These are phyloP conservation scores for Leptosphaerulina australis DNA, from an alignment of 2,329 filamentous ascomycete species.

Conservation along the genomic window DNA sequence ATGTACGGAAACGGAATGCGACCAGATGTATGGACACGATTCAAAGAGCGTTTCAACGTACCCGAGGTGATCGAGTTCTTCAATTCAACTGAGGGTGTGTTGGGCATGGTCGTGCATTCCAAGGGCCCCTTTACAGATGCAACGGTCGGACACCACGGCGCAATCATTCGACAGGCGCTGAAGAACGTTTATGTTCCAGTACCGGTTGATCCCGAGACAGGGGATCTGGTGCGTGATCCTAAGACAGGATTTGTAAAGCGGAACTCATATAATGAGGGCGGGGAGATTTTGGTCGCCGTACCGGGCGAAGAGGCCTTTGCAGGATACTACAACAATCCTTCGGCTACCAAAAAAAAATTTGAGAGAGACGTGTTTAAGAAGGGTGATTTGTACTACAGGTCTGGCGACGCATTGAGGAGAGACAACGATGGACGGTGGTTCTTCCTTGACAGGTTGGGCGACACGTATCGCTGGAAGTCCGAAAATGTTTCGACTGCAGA, in stretches of 20 bases:
- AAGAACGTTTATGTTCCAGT: conserved; percentile 67
- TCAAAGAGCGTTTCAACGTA: conserved; percentile 67
- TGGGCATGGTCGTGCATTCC: conserved; percentile 60
- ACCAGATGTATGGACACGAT: conserved; percentile 70
- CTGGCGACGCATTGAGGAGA: conserved; percentile 52
- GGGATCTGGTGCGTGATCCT: conserved; percentile 67
- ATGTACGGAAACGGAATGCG: conserved; percentile 71
- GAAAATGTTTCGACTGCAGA: conserved; percentile 57
- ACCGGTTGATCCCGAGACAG: conserved; percentile 69
- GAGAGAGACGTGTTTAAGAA: conserved; percentile 52
- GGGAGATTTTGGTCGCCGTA: conserved; percentile 73
- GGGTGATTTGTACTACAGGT: conserved; percentile 55
- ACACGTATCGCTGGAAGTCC: conserved; percentile 57
- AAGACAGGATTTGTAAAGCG: conserved; percentile 69
- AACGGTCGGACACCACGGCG: conserved; percentile 72
- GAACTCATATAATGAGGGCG: conserved; percentile 67
- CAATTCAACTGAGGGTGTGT: conserved; percentile 74
- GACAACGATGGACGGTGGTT: conserved; percentile 54
- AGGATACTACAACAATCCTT: conserved; percentile 70
- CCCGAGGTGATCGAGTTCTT: conserved; percentile 73
- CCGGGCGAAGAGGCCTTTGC: conserved; percentile 55
- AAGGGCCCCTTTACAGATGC: conserved; percentile 63
- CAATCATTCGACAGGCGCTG: conserved; percentile 60
- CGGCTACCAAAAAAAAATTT: conserved; percentile 65
- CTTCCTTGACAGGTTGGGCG: conserved; percentile 55